Conservation (phyloP, 2,329 filamentous ascomycete genomes). For the Cordyceps militaris region DNA sequence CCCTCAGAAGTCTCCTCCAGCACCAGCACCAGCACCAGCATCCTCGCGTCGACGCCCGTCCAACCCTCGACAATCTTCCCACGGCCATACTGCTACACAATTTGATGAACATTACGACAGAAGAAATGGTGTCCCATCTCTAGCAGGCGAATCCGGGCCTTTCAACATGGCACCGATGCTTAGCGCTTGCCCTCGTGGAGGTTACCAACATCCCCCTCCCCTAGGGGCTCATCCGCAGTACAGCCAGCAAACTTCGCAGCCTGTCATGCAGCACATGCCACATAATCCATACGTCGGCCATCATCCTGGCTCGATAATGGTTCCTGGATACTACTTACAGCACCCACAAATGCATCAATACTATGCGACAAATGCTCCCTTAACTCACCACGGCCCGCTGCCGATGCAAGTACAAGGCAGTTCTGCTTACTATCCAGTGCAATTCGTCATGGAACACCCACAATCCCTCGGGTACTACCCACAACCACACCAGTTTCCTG, state of each 20-base stretch:
- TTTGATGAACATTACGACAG: slow-evolving; percentile 34
- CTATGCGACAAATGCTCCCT: slow-evolving; percentile 28
- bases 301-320: slow-evolving; percentile 23
- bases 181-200: slow-evolving; percentile 30
- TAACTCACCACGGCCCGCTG: slow-evolving; percentile 27
- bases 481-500: slow-evolving; percentile 25
- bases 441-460: slow-evolving; percentile 25
- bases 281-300: slow-evolving; percentile 29
- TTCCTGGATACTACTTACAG: slow-evolving; percentile 34
- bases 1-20: background rate
- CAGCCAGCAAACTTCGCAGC: slow-evolving; percentile 24
- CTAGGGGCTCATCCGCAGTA: slow-evolving; percentile 22
- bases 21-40: background rate
- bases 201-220: slow-evolving; percentile 26
- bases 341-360: slow-evolving; percentile 33
- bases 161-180: slow-evolving; percentile 37
- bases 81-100: slow-evolving; percentile 22
- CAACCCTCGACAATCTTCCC: background rate
- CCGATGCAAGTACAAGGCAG: slow-evolving; percentile 25
- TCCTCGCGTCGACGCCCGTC: background rate
- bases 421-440: slow-evolving; percentile 28
- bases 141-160: slow-evolving; percentile 15
- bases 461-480: slow-evolving; percentile 35
- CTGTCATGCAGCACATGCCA: slow-evolving; percentile 24
- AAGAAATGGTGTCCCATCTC: slow-evolving; percentile 16